Conservation (phyloP, 306 rosid genomes). For the Lotus japonicus region DNA sequence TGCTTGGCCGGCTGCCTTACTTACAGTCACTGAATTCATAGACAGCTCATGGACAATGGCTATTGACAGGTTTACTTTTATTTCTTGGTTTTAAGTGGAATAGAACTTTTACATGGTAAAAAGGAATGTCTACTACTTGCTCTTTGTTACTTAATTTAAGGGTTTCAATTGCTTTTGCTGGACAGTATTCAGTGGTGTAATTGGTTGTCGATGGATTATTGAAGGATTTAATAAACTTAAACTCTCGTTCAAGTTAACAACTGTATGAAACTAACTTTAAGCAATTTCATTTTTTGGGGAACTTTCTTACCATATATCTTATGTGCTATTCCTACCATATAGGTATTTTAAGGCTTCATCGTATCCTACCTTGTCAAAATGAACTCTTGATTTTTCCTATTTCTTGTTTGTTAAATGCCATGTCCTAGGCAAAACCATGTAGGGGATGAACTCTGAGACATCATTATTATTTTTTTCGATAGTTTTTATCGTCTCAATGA, state of each 20-base stretch:
- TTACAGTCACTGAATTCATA: conserved; percentile 44
- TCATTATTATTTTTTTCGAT: no score
- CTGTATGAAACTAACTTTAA: neutral
- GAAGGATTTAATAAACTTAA: neutral
- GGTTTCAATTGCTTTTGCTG: neutral
- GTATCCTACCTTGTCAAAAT: neutral
- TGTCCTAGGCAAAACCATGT: neutral
- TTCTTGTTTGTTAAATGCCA: neutral
- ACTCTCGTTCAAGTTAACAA: neutral
- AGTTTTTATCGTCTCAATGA: neutral
- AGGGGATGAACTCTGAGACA: no score
- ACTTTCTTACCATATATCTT: neutral
- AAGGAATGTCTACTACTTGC: neutral
- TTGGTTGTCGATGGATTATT: neutral
- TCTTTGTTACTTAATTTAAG: neutral
- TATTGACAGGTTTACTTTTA: conserved; percentile 41
- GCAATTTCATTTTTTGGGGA: neutral
- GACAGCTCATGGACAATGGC: conserved; percentile 61
- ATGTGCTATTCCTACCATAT: neutral
- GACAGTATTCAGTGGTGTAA: neutral
- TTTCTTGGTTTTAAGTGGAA: neutral
- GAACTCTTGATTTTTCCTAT: neutral
- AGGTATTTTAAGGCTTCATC: neutral
- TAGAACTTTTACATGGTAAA: neutral
- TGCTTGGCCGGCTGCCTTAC: conserved; percentile 51